Evolutionary conservation across 768 basidiomycete genomes (phyloP).

Genomic region (Boletus rubroflammeus): DNA sequence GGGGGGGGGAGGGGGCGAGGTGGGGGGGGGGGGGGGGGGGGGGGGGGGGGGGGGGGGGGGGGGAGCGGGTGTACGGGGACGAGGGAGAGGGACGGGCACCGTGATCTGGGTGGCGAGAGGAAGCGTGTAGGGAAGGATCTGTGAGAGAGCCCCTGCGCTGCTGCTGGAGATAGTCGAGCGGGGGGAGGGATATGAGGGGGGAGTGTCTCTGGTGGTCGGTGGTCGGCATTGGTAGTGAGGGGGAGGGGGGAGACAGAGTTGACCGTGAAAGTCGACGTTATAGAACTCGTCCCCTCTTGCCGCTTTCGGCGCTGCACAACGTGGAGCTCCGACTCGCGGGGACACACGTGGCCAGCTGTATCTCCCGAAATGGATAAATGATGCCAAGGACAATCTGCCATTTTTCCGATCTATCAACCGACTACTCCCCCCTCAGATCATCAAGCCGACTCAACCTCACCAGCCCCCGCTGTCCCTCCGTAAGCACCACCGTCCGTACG

Average conservation of each 20-base stretch:
- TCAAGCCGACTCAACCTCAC: constrained; percentile 26
- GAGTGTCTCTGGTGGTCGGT: constrained; percentile 40
- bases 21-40: no score
- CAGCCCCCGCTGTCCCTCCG: constrained; percentile 34
- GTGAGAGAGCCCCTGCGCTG: constrained; percentile 83
- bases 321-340: constrained; percentile 28
- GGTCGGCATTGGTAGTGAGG: constrained; percentile 13
- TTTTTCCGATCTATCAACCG: not conserved
- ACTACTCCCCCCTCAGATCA: no score
- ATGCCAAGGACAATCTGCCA: constrained; percentile 5
- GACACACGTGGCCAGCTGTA: constrained; percentile 28
- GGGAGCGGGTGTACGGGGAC: no score
- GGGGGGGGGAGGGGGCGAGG: no score
- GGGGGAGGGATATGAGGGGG: constrained; percentile 61
- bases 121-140: constrained; percentile 73
- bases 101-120: constrained; percentile 25
- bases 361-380: constrained; percentile 24
- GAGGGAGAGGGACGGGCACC: no score
- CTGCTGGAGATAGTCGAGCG: constrained; percentile 74
- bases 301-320: constrained; percentile 26
- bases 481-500: constrained; percentile 42
- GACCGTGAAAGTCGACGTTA: constrained; percentile 29
- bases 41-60: no score
- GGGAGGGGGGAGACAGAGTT: not conserved
- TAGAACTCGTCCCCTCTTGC: constrained; percentile 22